Evolutionary conservation across 2,329 filamentous ascomycete genomes (phyloP), one percentile per base, ranked within the genome.

Genomic region (Anthostomella pinea): DNA sequence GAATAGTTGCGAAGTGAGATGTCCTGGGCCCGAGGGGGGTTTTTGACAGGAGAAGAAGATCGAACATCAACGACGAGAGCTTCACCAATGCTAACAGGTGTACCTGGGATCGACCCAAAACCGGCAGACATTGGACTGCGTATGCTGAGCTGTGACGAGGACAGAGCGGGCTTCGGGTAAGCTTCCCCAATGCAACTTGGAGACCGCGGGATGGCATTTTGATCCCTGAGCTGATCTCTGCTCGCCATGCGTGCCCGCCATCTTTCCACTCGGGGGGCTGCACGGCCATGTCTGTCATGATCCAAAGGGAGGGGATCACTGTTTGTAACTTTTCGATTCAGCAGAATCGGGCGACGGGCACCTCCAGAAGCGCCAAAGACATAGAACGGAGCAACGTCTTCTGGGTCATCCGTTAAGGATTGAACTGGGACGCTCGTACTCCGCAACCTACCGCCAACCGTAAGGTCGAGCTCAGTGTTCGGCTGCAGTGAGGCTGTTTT

Each of bases 401-500:
- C 63, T 23, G 67, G 60, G 14, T 63, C 64, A 33, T 72, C 69
- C 3, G 60, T 52, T 22, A 66, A 64, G 6, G 64, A 66, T 39
- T 69, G 70, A n/a, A 68, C 45, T 0, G 74, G 73, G 24, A 77
- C 50, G 41, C 70, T 77, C 29, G 67, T 64, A 45, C 74, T 75
- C 39, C 72, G 68, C 15, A 64, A 64, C 2, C 69, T 66, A 10
- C 45, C 44, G 2, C 47, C 48, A 19, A 57, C 45, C 1, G 67
- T 68, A 23, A 76, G 58, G 32, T 75, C 72, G n/a, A 75, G 54
- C 26, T 73, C 67, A 35, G 66, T 64, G 30, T 52, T 63, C 0
- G 66, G 64, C 43, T 81, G 75, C n/a, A 80, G 56, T 15, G 61
- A 70, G 30, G 70, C 74, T 0, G 76, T 80, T 44, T 75, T 63